These are phyloP conservation scores for Castanea sativa DNA, from an alignment of 306 rosid genomes.

Conservation along the genomic window DNA sequence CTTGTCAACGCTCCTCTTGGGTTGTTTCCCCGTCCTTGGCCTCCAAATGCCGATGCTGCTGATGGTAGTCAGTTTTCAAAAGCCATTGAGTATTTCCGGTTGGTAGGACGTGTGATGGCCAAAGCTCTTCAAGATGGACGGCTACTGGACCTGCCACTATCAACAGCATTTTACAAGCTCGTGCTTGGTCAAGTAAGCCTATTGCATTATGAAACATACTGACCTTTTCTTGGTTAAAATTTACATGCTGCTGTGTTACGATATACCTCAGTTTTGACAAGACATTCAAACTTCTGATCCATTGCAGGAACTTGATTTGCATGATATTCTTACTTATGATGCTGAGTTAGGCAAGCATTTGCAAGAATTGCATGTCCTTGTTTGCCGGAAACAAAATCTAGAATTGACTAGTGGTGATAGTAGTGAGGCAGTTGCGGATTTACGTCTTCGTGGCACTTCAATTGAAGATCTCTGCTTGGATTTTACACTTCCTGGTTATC, in stretches of 20 bases:
- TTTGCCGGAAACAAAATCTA: constrained; percentile 63
- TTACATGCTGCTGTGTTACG: neutral
- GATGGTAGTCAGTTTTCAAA: constrained; percentile 73
- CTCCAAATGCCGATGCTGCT: constrained; percentile 62
- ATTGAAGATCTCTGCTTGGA: constrained; percentile 86
- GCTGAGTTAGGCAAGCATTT: constrained; percentile 89
- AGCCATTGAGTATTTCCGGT: constrained; percentile 80
- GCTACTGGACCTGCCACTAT: constrained; percentile 83
- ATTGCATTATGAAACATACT: neutral
- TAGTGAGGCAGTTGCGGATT: constrained; percentile 34
- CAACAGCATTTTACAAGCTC: constrained; percentile 83
- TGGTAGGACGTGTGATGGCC: constrained; percentile 92
- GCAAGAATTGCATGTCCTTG: constrained; percentile 80
- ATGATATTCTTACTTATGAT: constrained; percentile 82
- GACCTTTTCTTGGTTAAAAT: constrained; percentile 1
- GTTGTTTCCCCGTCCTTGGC: constrained; percentile 94
- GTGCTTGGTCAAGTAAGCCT: constrained; percentile 86
- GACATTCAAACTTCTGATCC: constrained; percentile 6
- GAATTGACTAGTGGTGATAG: constrained; percentile 44
- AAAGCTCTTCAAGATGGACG: constrained; percentile 99
- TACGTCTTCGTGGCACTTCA: constrained; percentile 65
- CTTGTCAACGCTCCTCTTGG: constrained; percentile 85
- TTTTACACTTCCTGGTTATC: constrained; percentile 93
- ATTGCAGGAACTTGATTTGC: constrained; percentile 94
- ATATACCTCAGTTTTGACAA: neutral